A percentile compares a stretch with the other conserved stretches of the same genome.
Evolutionary conservation across 2,329 filamentous ascomycete species (phyloP).

Genomic region (Penicillium griseofulvum): DNA sequence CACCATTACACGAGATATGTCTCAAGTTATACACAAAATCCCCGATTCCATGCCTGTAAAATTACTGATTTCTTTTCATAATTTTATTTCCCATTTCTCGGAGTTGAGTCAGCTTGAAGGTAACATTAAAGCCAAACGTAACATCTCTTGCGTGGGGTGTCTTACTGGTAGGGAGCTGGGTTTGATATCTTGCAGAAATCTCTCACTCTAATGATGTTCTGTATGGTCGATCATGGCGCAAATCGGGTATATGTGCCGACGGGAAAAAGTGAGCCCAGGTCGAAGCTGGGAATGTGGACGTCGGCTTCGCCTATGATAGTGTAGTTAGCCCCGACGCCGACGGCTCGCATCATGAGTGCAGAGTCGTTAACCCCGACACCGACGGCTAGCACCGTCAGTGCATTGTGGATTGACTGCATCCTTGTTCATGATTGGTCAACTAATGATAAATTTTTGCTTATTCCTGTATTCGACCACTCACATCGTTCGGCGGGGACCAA

Average conservation of each 20-base stretch:
- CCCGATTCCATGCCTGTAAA: background rate
- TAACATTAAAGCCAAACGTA: slow-evolving; percentile 6
- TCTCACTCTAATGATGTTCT: background rate
- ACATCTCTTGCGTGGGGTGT: background rate
- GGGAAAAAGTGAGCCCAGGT: background rate
- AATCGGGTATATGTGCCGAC: background rate
- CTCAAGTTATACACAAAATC: background rate
- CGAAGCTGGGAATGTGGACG: background rate
- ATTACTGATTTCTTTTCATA: background rate
- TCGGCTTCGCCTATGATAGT: slow-evolving; percentile 11
- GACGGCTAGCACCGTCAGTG: slow-evolving; percentile 19
- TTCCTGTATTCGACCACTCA: slow-evolving; percentile 11
- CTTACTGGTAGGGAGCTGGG: background rate
- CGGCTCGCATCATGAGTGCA: slow-evolving; percentile 17
- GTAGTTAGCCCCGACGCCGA: slow-evolving; percentile 17
- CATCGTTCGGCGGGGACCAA: background rate
- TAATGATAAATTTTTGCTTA: slow-evolving; percentile 10
- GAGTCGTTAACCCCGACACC: slow-evolving; percentile 15
- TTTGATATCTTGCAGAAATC: background rate
- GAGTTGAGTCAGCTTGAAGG: slow-evolving; percentile 3
- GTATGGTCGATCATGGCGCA: slow-evolving; percentile 1
- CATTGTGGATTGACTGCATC: slow-evolving; percentile 4
- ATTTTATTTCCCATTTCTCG: background rate
- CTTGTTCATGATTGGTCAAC: slow-evolving; percentile 7
- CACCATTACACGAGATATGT: background rate